Conservation (phyloP, 805 yeast species). For the Helenozyma baotianmanensis region DNA sequence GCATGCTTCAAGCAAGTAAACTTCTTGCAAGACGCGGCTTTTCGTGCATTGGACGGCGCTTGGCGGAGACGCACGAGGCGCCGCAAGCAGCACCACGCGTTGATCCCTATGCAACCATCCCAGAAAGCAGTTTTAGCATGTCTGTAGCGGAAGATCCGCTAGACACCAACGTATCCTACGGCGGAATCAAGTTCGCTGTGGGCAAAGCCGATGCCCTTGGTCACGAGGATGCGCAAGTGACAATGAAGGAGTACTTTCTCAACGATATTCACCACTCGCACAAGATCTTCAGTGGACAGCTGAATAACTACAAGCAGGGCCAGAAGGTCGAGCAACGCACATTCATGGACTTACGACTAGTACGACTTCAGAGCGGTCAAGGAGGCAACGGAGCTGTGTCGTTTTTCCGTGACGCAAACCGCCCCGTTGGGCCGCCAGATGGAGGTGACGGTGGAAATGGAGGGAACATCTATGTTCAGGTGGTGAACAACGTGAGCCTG, state of each 20-base stretch:
- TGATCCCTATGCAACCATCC: constrained; percentile 11
- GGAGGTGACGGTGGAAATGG: constrained; percentile 99
- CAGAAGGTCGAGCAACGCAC: constrained; percentile 34
- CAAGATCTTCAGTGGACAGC: constrained; percentile 33
- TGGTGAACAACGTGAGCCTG: constrained; percentile 66
- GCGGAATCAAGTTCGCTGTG: constrained; percentile 6
- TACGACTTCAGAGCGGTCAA: constrained; percentile 66
- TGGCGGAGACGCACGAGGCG: no score
- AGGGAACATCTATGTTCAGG: constrained; percentile 81
- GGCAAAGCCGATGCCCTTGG: constrained; percentile 10
- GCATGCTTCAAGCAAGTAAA: no score
- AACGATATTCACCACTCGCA: constrained; percentile 39
- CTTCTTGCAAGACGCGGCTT: no score
- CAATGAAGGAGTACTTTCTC: constrained; percentile 33
- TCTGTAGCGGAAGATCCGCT: background rate
- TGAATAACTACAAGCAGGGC: constrained; percentile 23
- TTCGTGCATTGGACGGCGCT: no score
- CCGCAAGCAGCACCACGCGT: no score
- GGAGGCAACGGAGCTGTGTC: constrained; percentile 91
- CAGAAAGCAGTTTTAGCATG: constrained; percentile 6
- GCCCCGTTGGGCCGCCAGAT: constrained; percentile 89
- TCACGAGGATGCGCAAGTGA: constrained; percentile 7
- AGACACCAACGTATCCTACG: constrained; percentile 2
- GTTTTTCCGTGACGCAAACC: constrained; percentile 79
- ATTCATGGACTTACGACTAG: constrained; percentile 48